phyloP scores from a whole-genome alignment of 176 grass and related monocot genomes.

The Oryza punctata region DNA sequence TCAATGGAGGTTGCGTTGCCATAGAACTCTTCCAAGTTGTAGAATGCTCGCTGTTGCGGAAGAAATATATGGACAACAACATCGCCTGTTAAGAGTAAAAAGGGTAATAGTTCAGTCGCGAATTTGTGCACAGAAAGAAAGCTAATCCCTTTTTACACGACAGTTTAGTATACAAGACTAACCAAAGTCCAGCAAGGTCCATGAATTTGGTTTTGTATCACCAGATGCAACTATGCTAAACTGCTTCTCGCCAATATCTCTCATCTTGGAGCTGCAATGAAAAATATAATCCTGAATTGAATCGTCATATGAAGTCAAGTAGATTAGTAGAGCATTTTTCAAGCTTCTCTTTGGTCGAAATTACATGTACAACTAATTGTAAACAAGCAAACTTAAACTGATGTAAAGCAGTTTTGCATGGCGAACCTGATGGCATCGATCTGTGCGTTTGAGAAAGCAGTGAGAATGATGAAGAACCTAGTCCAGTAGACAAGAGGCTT shows the following conservation, averaged over 20 bases:
- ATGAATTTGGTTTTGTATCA: slow-evolving; percentile 92
- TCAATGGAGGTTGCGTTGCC: slow-evolving; percentile 82
- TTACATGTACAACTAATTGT: background rate
- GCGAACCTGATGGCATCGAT: slow-evolving; percentile 88
- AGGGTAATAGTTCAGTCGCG: background rate
- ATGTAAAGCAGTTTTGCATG: background rate
- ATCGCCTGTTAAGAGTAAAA: slow-evolving; percentile 58
- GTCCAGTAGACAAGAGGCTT: slow-evolving; percentile 97
- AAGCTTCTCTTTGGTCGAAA: background rate
- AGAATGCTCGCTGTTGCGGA: slow-evolving; percentile 79
- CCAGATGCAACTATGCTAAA: slow-evolving; percentile 82
- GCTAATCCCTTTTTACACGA: background rate
- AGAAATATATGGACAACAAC: slow-evolving; percentile 99
- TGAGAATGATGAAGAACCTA: slow-evolving; percentile 91
- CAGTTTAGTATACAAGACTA: slow-evolving; percentile 24
- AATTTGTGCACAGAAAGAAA: slow-evolving; percentile 4
- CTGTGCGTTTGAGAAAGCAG: slow-evolving; percentile 93
- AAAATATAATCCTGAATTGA: background rate
- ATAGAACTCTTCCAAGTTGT: slow-evolving; percentile 97
- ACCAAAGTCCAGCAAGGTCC: slow-evolving; percentile 94
- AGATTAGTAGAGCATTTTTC: background rate
- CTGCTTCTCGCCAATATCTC: slow-evolving; percentile 85
- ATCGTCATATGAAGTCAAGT: background rate
- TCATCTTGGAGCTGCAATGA: slow-evolving; percentile 71
- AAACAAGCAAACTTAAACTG: background rate